These are phyloP conservation scores for Leavenworthia alabamica DNA, from an alignment of 345 rosid genomes.

Conservation along the genomic window DNA sequence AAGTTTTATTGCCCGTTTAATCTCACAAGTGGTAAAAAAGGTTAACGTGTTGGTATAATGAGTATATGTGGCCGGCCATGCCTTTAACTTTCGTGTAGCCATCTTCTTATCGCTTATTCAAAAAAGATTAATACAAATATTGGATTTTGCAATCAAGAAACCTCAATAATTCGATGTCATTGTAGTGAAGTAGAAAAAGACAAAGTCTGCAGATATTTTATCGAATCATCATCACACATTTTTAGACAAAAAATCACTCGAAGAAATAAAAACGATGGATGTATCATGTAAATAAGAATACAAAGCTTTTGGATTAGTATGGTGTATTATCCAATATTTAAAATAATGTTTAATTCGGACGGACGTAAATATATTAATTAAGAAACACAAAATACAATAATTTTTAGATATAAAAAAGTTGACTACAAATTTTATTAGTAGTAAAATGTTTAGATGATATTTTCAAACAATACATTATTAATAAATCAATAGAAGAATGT, in stretches of 20 bases:
- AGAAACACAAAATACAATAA: background rate
- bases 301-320: background rate
- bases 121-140: background rate
- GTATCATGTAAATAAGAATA: background rate
- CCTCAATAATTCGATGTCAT: constrained; percentile 2
- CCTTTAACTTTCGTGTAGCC: constrained; percentile 15
- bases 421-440: background rate
- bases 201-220: constrained; percentile 7
- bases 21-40: constrained; percentile 11
- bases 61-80: constrained; percentile 15
- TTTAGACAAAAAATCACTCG: background rate
- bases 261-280: background rate
- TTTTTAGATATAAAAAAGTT: background rate
- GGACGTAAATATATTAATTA: no score
- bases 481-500: background rate
- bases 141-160: background rate
- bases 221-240: constrained; percentile 21
- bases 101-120: constrained; percentile 11
- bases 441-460: background rate
- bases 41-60: constrained; percentile 15
- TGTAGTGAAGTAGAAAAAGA: constrained; percentile 17
- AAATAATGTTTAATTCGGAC: background rate
- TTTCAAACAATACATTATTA: background rate
- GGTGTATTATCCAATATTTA: background rate
- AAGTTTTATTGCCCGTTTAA: background rate